phyloP scores from a whole-genome alignment of 1,139 yeast genomes.

The Pichia norvegensis region DNA sequence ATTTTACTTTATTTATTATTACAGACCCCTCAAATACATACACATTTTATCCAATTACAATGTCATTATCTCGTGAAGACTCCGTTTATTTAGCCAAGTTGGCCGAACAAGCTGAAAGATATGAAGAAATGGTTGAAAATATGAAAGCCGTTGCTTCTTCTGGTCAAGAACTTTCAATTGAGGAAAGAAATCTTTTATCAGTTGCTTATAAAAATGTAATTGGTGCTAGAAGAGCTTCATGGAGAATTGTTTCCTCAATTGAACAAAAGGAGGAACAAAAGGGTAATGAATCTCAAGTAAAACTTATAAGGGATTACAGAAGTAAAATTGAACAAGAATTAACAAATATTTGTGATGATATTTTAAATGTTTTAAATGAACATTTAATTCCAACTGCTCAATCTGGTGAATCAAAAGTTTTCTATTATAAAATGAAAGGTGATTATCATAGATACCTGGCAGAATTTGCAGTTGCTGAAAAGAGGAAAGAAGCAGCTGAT shows the following conservation, averaged over 20 bases:
- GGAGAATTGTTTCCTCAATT: conserved; percentile 97
- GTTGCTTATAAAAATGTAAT: conserved; percentile 98
- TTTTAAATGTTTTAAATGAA: conserved; percentile 75
- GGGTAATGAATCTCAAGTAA: conserved; percentile 84
- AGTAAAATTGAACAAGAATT: conserved; percentile 90
- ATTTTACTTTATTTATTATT: no score
- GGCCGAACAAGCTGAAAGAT: conserved; percentile 99
- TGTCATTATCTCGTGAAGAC: conserved; percentile 93
- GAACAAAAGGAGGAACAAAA: conserved; percentile 98
- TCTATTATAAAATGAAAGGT: conserved; percentile 99
- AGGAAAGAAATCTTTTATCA: conserved; percentile 93
- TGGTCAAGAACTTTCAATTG: conserved; percentile 92
- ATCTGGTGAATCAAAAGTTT: conserved; percentile 95
- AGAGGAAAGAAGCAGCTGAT: conserved; percentile 89
- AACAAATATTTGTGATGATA: conserved; percentile 90
- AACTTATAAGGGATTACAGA: conserved; percentile 89
- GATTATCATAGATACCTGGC: conserved; percentile 99
- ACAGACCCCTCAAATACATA: not conserved
- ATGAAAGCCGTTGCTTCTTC: conserved; percentile 97
- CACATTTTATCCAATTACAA: conserved; percentile 24
- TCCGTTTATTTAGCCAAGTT: conserved; percentile 97
- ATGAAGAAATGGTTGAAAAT: conserved; percentile 98
- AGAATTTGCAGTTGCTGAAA: conserved; percentile 86
- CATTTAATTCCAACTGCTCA: conserved; percentile 92
- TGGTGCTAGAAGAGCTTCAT: conserved; percentile 98